These are phyloP conservation scores for Nemania bipapillata DNA, from an alignment of 2,329 filamentous ascomycete genomes.

Conservation along the genomic window DNA sequence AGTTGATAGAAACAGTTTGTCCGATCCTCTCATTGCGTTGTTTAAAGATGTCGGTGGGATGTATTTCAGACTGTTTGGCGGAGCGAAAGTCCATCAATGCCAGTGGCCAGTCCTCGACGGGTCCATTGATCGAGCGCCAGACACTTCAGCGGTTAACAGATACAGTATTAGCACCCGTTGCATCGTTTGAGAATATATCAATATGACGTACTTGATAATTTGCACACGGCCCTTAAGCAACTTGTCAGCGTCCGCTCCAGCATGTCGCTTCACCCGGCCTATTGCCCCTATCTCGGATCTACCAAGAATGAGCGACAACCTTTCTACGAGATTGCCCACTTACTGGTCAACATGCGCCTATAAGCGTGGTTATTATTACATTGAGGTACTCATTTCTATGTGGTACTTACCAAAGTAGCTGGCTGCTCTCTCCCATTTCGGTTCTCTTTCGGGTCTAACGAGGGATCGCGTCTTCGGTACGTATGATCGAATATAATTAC, in stretches of 20 bases:
- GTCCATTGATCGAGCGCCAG: conserved; percentile 30
- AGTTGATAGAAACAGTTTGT: conserved; percentile 28
- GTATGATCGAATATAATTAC: conserved; percentile 38
- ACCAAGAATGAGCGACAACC: neutral
- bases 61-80: conserved; percentile 28
- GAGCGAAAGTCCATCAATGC: conserved; percentile 32
- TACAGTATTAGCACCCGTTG: too few relatives aligned
- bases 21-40: conserved; percentile 20
- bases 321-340: neutral
- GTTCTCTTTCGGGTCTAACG: conserved; percentile 14
- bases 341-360: conserved; percentile 8
- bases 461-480: conserved; percentile 14
- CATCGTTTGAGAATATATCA: too few relatives aligned
- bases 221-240: neutral
- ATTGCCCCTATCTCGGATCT: neutral
- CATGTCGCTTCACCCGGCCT: neutral
- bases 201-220: neutral
- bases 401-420: conserved; percentile 30
- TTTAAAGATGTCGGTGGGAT: conserved; percentile 28
- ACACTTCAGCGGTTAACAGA: conserved; percentile 17
- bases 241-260: neutral
- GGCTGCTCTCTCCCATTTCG: conserved; percentile 32
- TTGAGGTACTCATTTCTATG: too few relatives aligned
- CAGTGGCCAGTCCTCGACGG: conserved; percentile 30
- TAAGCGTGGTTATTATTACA: too few relatives aligned